These are phyloP conservation scores for Aegilops tauschii DNA, from an alignment of 176 grass and related monocot species.

Conservation along the genomic window DNA sequence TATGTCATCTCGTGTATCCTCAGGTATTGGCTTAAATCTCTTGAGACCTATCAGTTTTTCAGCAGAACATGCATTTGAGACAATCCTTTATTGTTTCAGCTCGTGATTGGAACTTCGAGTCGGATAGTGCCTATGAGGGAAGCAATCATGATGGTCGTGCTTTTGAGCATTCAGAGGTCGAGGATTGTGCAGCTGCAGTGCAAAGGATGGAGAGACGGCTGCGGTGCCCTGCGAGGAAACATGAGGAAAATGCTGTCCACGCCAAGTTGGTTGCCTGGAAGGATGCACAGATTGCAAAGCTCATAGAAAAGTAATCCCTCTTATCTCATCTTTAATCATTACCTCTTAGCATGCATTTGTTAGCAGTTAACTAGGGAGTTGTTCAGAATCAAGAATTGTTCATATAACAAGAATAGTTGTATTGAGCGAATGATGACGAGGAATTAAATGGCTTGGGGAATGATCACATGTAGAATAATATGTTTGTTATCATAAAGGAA, in stretches of 20 bases:
- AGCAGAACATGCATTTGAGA: slow-evolving; percentile 12
- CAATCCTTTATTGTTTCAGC: slow-evolving; percentile 26
- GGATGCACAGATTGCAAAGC: slow-evolving; percentile 56
- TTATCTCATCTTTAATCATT: neutral
- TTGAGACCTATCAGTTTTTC: slow-evolving; percentile 6
- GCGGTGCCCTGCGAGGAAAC: slow-evolving; percentile 18
- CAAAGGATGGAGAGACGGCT: slow-evolving; percentile 30
- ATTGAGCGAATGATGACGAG: slow-evolving; percentile 2
- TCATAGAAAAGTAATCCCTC: slow-evolving; percentile 58
- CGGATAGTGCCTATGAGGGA: slow-evolving; percentile 38
- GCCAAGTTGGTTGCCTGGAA: slow-evolving; percentile 70
- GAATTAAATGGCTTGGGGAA: slow-evolving; percentile 3
- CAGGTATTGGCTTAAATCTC: slow-evolving; percentile 46
- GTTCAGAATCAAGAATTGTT: slow-evolving; percentile 20
- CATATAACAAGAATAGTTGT: neutral
- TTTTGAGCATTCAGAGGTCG: slow-evolving; percentile 30
- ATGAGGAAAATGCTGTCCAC: slow-evolving; percentile 31
- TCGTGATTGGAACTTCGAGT: slow-evolving; percentile 47
- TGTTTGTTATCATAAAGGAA: neutral
- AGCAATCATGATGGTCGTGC: slow-evolving; percentile 19
- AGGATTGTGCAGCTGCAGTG: slow-evolving; percentile 22
- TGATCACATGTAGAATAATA: slow-evolving; percentile 21
- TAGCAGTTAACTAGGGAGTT: slow-evolving; percentile 3
- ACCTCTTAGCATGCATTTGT: neutral
- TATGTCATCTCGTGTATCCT: slow-evolving; percentile 56